These are phyloP conservation scores for Glycine latifolia DNA, from an alignment of 306 rosid species.

Conservation along the genomic window DNA sequence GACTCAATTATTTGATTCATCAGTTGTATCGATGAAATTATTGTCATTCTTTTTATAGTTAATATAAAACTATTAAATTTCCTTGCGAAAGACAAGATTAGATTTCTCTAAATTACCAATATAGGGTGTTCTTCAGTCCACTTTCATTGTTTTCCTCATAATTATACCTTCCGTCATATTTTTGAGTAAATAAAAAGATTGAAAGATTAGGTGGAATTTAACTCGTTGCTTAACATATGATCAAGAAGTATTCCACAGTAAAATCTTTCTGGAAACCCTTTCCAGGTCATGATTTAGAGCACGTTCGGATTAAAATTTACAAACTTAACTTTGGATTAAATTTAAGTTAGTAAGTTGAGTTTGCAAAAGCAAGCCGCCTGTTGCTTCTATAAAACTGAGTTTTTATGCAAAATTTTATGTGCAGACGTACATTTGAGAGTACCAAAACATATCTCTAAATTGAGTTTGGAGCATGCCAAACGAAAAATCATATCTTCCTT, in stretches of 20 bases:
- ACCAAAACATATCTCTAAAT: too few species aligned
- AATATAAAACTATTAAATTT: conserved; percentile 5
- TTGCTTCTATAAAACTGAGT: too few species aligned
- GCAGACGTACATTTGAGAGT: too few species aligned
- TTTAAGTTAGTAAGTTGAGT: too few species aligned
- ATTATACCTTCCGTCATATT: conserved; percentile 1
- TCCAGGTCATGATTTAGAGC: too few species aligned
- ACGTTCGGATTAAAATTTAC: too few species aligned
- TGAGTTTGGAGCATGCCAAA: too few species aligned
- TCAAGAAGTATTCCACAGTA: too few species aligned
- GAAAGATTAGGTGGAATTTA: not conserved
- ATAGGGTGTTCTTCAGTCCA: not conserved
- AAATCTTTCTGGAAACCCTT: too few species aligned
- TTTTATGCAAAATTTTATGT: too few species aligned
- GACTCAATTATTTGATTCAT: not conserved
- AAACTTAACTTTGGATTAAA: too few species aligned
- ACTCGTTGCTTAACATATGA: not conserved
- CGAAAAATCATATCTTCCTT: not conserved
- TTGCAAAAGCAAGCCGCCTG: too few species aligned
- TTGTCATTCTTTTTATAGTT: not conserved
- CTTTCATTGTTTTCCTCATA: not conserved
- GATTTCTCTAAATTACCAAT: not conserved
- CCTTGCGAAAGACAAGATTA: not conserved
- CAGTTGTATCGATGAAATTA: not conserved
- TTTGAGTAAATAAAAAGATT: conserved; percentile 2